Percentiles rank a stretch among this genome's conserved stretches.
Conservation (phyloP, 163 green algal genomes). For the Scenedesmus sp. region DNA sequence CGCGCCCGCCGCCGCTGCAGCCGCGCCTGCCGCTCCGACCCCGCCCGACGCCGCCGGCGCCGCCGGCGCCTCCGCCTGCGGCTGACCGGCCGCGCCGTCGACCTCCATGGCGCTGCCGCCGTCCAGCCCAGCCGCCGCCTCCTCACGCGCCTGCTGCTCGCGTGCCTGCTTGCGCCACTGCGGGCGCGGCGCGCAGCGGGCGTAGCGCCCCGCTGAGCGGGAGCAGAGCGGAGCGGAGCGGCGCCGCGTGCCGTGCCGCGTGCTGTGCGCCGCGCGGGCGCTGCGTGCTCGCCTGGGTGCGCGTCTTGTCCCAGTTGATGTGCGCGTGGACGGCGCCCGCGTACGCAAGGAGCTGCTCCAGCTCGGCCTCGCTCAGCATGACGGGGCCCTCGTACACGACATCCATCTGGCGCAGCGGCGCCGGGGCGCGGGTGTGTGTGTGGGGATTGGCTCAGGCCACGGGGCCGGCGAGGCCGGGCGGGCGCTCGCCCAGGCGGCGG, state of each 20-base stretch:
- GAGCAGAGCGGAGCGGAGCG: too few species aligned
- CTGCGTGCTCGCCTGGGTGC: conserved; percentile 15
- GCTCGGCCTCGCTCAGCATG: conserved; percentile 4
- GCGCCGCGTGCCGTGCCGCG: too few species aligned
- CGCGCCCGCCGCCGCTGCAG: neutral
- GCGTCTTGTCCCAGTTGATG: conserved; percentile 37
- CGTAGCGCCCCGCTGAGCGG: too few species aligned
- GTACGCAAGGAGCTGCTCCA: conserved; percentile 32
- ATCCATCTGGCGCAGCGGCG: conserved; percentile 18
- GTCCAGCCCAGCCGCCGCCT: neutral
- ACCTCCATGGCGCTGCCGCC: conserved; percentile 2
- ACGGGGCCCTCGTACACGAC: conserved; percentile 13
- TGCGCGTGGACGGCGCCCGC: conserved; percentile 3
- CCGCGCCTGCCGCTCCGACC: neutral
- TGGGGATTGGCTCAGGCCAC: neutral
- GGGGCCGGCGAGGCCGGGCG: too few species aligned
- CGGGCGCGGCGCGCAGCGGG: too few species aligned
- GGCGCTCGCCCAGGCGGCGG: too few species aligned
- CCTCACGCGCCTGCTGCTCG: neutral
- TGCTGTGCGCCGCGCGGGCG: neutral
- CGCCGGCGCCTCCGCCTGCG: neutral
- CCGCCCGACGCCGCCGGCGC: neutral
- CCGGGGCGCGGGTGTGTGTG: neutral
- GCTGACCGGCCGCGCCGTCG: neutral
- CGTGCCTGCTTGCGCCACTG: conserved; percentile 32